Evolutionary conservation across 148 eudicot genomes (phyloP), one percentile per base, ranked within the genome.

Genomic region (Amaranthus hypochondriacus): DNA sequence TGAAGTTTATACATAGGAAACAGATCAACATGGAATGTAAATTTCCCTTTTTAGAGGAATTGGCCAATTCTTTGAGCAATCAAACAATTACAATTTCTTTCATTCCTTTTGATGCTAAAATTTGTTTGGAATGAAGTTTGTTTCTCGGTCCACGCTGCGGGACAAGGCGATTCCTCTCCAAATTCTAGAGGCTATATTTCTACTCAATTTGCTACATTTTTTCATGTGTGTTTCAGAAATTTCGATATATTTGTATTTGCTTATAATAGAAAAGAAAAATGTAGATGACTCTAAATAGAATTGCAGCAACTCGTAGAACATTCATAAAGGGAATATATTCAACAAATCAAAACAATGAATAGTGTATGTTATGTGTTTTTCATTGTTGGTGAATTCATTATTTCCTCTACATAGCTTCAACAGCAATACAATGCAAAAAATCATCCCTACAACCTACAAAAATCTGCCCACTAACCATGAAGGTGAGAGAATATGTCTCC

Each of bases 401-500:
- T 71, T 66, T 67, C 47, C 9, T 72, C 60, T 15, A 57, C 7
- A 48, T 44, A 39, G 73, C 78, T 60, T 83, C 84, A 48, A 82
- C 80, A 70, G 75, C 70, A 62, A 90, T 76, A 56, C 97, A 89
- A 64, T 89, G 85, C 77, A 91, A 60, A 79, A 81, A 85, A 80
- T 94, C 97, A 83, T 91, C 98, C 81, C 97, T 90, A 60, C 97
- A 92, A 68, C 98, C 98, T 55, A 94, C 90, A 73, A 91, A 89
- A 73, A 94, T 79, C 77, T 77, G 88, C 62, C 97, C 98, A 57
- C 90, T 93, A 70, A 89, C 81, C 97, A 94, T 89, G 56, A 94
- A 0, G 97, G 97, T 14, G 98, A 50, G 98, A 94, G 78, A 91
- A 91, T 68, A 94, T 76, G 68, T 88, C 90, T 50, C 98, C 98